phyloP scores from a whole-genome alignment of 352 stramenopile species.

The Globisporangium megalacanthum region DNA sequence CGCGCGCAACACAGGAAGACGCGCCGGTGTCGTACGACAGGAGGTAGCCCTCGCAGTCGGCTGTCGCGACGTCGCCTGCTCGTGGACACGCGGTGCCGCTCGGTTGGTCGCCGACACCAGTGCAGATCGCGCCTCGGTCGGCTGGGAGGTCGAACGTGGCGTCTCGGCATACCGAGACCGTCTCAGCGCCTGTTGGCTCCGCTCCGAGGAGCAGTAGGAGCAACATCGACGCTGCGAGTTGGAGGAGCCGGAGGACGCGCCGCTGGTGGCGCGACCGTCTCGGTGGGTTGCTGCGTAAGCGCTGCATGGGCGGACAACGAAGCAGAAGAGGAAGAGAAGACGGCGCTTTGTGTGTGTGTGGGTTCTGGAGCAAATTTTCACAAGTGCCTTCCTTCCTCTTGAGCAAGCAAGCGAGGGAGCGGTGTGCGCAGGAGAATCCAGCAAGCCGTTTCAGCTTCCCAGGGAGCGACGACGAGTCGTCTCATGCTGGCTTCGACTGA shows the following conservation, averaged over 20 bases:
- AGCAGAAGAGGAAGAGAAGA: too few relatives aligned
- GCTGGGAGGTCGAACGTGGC: conserved; percentile 14
- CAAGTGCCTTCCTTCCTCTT: too few relatives aligned
- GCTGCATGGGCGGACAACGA: too few relatives aligned
- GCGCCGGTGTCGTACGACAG: conserved; percentile 7
- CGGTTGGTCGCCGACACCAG: conserved; percentile 8
- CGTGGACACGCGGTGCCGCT: conserved; percentile 11
- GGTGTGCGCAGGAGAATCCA: too few relatives aligned
- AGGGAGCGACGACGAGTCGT: too few relatives aligned
- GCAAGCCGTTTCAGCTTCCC: too few relatives aligned
- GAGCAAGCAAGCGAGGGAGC: too few relatives aligned
- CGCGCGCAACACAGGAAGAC: conserved; percentile 2
- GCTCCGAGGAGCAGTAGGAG: background rate
- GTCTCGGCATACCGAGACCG: conserved; percentile 18
- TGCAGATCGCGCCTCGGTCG: conserved; percentile 7
- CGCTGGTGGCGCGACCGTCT: too few relatives aligned
- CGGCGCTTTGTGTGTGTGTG: too few relatives aligned
- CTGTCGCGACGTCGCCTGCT: conserved; percentile 3
- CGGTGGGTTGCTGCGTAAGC: too few relatives aligned
- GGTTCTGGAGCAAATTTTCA: too few relatives aligned
- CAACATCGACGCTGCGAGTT: background rate
- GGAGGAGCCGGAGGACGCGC: background rate
- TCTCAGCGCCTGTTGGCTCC: background rate
- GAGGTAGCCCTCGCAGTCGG: conserved; percentile 11
- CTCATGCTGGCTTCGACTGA: too few relatives aligned